Evolutionary conservation across 2,329 filamentous ascomycete species (phyloP).

Genomic region (Blumeriella jaapii): DNA sequence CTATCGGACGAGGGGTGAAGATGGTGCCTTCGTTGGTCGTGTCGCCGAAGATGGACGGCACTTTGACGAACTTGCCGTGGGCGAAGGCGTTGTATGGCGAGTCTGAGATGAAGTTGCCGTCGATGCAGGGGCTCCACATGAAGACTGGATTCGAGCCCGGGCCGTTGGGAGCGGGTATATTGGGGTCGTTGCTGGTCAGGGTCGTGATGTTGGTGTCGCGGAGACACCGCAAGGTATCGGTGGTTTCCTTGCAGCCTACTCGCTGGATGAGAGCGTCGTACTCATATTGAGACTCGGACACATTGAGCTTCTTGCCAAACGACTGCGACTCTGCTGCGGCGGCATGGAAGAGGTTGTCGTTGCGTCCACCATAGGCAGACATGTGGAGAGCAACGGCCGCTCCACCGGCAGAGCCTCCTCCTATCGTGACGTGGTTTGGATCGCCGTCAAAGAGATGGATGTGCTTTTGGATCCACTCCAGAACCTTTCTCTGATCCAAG

Average conservation of each 20-base stretch:
- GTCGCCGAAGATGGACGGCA: slow-evolving; percentile 44
- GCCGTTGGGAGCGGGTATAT: slow-evolving; percentile 29
- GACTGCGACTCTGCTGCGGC: slow-evolving; percentile 40
- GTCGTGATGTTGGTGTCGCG: slow-evolving; percentile 31
- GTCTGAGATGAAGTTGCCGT: slow-evolving; percentile 40
- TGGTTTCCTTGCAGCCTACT: slow-evolving; percentile 30
- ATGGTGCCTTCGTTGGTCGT: slow-evolving; percentile 55
- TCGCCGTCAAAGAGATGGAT: slow-evolving; percentile 58
- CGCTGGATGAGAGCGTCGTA: slow-evolving; percentile 37
- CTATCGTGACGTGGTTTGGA: slow-evolving; percentile 42
- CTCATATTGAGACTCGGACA: slow-evolving; percentile 38
- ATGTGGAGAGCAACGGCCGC: slow-evolving; percentile 55
- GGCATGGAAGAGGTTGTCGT: slow-evolving; percentile 39
- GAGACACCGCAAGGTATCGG: slow-evolving; percentile 35
- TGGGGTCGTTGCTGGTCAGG: slow-evolving; percentile 33
- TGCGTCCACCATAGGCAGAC: slow-evolving; percentile 39
- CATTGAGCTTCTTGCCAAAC: slow-evolving; percentile 37
- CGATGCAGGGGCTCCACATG: slow-evolving; percentile 27
- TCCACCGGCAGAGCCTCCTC: slow-evolving; percentile 48
- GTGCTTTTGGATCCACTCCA: slow-evolving; percentile 59
- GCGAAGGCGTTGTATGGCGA: slow-evolving; percentile 38
- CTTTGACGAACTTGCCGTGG: slow-evolving; percentile 38
- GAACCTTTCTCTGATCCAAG: slow-evolving; percentile 55
- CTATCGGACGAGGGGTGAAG: slow-evolving; percentile 41
- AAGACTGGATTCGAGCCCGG: slow-evolving; percentile 28